Conservation (phyloP, 768 basidiomycete species). For the Tylopilus vinaceipallidus region DNA sequence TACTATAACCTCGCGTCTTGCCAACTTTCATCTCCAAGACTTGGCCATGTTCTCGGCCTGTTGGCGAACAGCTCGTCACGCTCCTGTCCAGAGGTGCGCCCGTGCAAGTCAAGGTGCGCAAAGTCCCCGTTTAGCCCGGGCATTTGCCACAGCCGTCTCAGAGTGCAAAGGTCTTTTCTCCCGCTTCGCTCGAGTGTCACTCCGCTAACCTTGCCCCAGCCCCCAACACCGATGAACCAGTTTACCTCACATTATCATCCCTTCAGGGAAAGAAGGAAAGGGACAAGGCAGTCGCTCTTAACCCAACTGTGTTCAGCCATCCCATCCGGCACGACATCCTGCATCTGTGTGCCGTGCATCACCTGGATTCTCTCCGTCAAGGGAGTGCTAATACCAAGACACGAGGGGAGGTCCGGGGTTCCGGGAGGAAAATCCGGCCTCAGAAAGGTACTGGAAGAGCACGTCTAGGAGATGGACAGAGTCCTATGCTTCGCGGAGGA, state of each 20-base stretch:
- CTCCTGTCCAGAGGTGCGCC: background rate
- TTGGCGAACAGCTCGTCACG: slow-evolving; percentile 13
- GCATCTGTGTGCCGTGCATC: slow-evolving; percentile 86
- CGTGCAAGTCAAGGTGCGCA: background rate
- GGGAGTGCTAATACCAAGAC: slow-evolving; percentile 92
- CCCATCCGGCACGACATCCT: slow-evolving; percentile 91
- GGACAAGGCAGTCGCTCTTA: slow-evolving; percentile 57
- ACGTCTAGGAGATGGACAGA: slow-evolving; percentile 85
- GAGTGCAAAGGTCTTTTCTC: slow-evolving; percentile 18
- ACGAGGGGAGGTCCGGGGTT: slow-evolving; percentile 85
- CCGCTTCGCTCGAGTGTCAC: slow-evolving; percentile 2
- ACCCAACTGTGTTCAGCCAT: slow-evolving; percentile 83
- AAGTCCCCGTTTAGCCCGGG: slow-evolving; percentile 3
- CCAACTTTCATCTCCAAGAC: no score
- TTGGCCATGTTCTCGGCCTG: slow-evolving; percentile 23
- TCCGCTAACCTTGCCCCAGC: slow-evolving; percentile 29
- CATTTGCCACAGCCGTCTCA: slow-evolving; percentile 11
- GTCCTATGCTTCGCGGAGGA: slow-evolving; percentile 86
- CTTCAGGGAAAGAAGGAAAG: slow-evolving; percentile 44
- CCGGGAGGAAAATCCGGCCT: slow-evolving; percentile 81
- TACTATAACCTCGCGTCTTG: no score
- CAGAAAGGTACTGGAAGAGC: slow-evolving; percentile 94
- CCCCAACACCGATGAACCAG: slow-evolving; percentile 41
- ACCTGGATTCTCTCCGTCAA: slow-evolving; percentile 86
- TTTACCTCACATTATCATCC: slow-evolving; percentile 61